Conservation (phyloP, 768 basidiomycete genomes). For the Lentinula sp. region DNA sequence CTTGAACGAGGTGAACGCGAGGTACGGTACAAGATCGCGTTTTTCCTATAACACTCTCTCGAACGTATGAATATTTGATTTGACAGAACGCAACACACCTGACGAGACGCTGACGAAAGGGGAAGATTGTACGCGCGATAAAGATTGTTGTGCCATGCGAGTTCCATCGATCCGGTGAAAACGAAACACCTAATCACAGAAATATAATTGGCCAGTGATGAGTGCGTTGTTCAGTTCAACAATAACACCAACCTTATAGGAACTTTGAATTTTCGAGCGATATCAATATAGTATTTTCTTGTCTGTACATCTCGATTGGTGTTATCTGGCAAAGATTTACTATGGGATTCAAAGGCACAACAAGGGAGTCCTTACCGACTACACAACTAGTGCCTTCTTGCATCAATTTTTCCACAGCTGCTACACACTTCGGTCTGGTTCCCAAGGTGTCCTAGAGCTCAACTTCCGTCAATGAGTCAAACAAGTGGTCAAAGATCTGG, state of each 20-base stretch:
- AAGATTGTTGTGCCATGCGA: conserved; percentile 91
- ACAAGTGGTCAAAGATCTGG: background rate
- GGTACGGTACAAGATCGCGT: conserved; percentile 52
- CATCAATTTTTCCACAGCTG: conserved; percentile 51
- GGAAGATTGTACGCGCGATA: conserved; percentile 72
- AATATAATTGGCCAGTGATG: no score
- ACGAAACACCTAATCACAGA: conserved; percentile 52
- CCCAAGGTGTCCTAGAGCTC: conserved; percentile 50
- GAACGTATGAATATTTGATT: no score
- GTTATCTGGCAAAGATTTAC: conserved; percentile 53
- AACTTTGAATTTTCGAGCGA: conserved; percentile 52
- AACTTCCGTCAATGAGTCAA: background rate
- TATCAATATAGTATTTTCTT: conserved; percentile 62
- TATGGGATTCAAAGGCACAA: conserved; percentile 3
- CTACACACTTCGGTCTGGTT: conserved; percentile 71
- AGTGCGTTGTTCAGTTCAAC: background rate
- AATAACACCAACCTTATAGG: conserved; percentile 44
- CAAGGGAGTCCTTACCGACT: conserved; percentile 48
- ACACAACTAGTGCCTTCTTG: conserved; percentile 60
- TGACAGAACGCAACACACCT: no score
- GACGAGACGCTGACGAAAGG: conserved; percentile 27
- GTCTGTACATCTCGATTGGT: conserved; percentile 73
- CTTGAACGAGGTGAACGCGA: conserved; percentile 53
- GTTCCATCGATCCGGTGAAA: conserved; percentile 70
- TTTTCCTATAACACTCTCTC: conserved; percentile 26